Evolutionary conservation across 495 filamentous ascomycete genomes (phyloP).

Genomic region (Sabuloglossum arenarium): DNA sequence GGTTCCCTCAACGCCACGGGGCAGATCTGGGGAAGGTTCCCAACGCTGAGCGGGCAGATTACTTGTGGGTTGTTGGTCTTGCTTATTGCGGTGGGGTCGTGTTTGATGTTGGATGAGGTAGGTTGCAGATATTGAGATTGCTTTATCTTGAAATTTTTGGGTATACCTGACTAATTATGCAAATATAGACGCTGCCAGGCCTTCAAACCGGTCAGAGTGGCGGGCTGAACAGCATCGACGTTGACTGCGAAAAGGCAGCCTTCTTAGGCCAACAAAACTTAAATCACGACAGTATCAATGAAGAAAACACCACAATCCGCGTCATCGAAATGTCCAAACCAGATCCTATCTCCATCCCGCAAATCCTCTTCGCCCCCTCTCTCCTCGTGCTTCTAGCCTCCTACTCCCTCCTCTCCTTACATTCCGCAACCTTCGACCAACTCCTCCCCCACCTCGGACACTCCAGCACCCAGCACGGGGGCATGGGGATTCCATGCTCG

Average conservation of each 20-base stretch:
- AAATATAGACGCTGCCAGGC: conserved; percentile 16
- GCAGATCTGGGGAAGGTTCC: conserved; percentile 20
- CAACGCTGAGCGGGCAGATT: conserved; percentile 20
- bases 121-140: no score
- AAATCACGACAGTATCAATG: conserved; percentile 2
- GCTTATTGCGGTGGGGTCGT: conserved; percentile 17
- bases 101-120: conserved; percentile 22
- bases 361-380: conserved; percentile 23
- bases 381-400: conserved; percentile 22
- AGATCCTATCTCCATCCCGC: conserved; percentile 19
- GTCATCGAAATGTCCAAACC: conserved; percentile 15
- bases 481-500: conserved; percentile 23
- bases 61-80: conserved; percentile 22
- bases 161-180: not conserved
- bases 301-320: conserved; percentile 9
- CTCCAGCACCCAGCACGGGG: conserved; percentile 19
- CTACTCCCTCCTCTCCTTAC: conserved; percentile 23
- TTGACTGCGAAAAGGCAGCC: conserved; percentile 21
- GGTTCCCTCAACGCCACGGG: conserved; percentile 14
- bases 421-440: conserved; percentile 24
- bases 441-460: conserved; percentile 25
- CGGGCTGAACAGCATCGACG: conserved; percentile 10
- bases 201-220: conserved; percentile 5
- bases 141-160: not conserved
- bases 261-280: conserved; percentile 23